These are phyloP conservation scores for Pinus taeda DNA, from an alignment of 75 land plant genomes.

Conservation along the genomic window DNA sequence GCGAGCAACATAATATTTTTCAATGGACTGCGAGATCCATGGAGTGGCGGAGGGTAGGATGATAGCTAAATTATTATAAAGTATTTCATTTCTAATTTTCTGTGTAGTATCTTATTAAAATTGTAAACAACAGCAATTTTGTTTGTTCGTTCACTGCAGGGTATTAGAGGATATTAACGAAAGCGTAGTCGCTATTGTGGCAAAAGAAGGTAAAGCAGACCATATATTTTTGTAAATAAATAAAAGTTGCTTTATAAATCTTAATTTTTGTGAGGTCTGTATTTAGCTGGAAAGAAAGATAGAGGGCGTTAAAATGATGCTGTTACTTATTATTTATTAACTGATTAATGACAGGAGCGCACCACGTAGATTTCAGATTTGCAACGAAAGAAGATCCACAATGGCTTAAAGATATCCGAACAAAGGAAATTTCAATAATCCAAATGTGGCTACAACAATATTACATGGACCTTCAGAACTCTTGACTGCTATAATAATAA, in stretches of 20 bases:
- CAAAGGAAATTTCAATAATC: no score
- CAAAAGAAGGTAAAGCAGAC: background rate
- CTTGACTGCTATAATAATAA: no score
- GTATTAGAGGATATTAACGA: background rate
- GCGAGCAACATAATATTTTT: slow-evolving; percentile 12
- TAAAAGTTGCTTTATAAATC: no score
- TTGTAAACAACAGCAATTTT: no score
- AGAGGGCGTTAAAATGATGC: no score
- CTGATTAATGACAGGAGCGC: slow-evolving; percentile 48
- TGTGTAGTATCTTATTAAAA: no score
- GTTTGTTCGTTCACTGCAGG: background rate
- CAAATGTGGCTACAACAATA: no score
- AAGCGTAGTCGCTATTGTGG: background rate
- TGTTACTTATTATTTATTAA: no score
- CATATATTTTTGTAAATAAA: no score
- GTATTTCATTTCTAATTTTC: background rate
- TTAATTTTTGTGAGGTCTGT: no score
- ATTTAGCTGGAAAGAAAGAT: no score
- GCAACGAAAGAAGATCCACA: slow-evolving; percentile 56
- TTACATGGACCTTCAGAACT: no score
- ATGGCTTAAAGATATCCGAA: slow-evolving; percentile 34
- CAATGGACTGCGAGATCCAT: slow-evolving; percentile 19
- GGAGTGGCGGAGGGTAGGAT: slow-evolving; percentile 15
- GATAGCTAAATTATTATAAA: background rate
- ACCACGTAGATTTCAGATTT: slow-evolving; percentile 70